Percentiles rank a stretch among this genome's conserved stretches.
Conservation (phyloP, 83 land plant genomes). For the Thuja plicata region DNA sequence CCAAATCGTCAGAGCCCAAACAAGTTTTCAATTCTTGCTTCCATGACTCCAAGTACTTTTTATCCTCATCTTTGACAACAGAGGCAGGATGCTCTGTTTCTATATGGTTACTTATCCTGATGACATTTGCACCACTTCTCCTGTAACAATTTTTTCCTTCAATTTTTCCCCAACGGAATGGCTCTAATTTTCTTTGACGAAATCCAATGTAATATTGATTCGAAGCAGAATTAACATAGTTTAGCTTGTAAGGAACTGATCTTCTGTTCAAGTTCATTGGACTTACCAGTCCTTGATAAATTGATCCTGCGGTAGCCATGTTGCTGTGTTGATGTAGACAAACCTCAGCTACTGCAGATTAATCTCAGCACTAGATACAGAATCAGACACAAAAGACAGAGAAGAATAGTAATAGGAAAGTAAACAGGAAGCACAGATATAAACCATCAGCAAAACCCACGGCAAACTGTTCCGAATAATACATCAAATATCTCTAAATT, state of each 20-base stretch:
- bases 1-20: background rate
- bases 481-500: too few species aligned
- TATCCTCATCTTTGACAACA: background rate
- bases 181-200: background rate
- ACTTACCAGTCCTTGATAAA: background rate
- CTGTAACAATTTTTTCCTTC: background rate
- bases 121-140: background rate
- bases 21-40: slow-evolving; percentile 23
- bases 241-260: background rate
- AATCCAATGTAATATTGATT: background rate
- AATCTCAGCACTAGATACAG: too few species aligned
- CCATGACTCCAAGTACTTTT: slow-evolving; percentile 31
- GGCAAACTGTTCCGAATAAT: too few species aligned
- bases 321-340: background rate
- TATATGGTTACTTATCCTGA: background rate
- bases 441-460: too few species aligned
- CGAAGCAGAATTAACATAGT: background rate
- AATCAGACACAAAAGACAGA: too few species aligned
- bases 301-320: background rate
- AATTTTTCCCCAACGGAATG: background rate
- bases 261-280: background rate
- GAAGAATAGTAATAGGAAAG: too few species aligned
- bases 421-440: too few species aligned
- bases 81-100: background rate
- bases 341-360: too few species aligned